phyloP scores from a whole-genome alignment of 257 asterid genomes.

The Capsicum pubescens region DNA sequence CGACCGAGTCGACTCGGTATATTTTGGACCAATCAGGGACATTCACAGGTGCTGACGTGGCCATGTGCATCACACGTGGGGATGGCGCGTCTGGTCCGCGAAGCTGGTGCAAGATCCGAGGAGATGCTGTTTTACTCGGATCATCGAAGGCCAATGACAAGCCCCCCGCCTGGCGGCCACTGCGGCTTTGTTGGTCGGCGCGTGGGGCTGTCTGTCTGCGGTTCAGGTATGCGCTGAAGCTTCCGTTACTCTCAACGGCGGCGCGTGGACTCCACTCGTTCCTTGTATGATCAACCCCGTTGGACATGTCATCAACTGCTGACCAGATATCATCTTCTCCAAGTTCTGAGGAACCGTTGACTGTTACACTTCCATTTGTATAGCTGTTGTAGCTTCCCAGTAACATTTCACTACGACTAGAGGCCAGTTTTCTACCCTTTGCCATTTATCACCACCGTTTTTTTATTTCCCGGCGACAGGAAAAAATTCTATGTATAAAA shows the following conservation, averaged over 20 bases:
- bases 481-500: not conserved
- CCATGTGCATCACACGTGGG: constrained; percentile 60
- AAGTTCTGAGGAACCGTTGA: constrained; percentile 55
- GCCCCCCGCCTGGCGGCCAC: constrained; percentile 53
- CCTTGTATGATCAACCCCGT: constrained; percentile 42
- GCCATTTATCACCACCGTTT: constrained; percentile 56
- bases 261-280: constrained; percentile 62
- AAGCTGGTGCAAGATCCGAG: constrained; percentile 63
- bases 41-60: constrained; percentile 75
- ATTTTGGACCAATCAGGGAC: constrained; percentile 90
- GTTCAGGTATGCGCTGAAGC: constrained; percentile 40
- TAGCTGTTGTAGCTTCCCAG: constrained; percentile 52
- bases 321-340: constrained; percentile 89
- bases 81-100: constrained; percentile 50
- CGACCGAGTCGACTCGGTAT: constrained; percentile 67
- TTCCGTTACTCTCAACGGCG: constrained; percentile 41
- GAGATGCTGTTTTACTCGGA: constrained; percentile 45
- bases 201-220: constrained; percentile 28
- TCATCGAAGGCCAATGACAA: constrained; percentile 71
- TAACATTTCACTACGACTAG: constrained; percentile 66
- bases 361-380: constrained; percentile 44
- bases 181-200: not conserved
- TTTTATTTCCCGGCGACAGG: constrained; percentile 39
- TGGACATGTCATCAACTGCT: constrained; percentile 46
- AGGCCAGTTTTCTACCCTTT: constrained; percentile 67